phyloP scores from a whole-genome alignment of 2,329 filamentous ascomycete species.

The Lasiodiplodia hormozganensis region DNA sequence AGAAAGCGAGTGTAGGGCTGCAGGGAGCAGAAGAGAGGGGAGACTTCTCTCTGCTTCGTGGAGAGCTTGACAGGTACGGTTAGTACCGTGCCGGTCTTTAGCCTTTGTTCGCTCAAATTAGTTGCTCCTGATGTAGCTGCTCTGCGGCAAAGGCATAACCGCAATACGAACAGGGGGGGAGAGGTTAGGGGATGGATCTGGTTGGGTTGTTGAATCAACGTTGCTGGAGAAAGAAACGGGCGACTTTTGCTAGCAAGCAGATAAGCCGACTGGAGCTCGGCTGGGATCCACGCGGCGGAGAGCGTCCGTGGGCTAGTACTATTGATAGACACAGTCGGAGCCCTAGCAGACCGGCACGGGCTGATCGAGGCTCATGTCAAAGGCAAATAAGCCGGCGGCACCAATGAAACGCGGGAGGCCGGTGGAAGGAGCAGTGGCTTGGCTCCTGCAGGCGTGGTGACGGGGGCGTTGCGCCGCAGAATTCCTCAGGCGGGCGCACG shows the following conservation, averaged over 20 bases:
- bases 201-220: conserved; percentile 9
- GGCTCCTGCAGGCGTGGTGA: conserved; percentile 1
- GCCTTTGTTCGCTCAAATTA: conserved; percentile 9
- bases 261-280: conserved; percentile 8
- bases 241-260: conserved; percentile 7
- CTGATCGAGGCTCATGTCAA: conserved; percentile 20
- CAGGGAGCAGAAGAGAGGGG: conserved; percentile 19
- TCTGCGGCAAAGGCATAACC: conserved; percentile 16
- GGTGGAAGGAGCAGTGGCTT: conserved; percentile 10
- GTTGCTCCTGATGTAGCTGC: conserved; percentile 7
- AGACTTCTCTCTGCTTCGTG: conserved; percentile 2
- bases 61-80: conserved; percentile 14
- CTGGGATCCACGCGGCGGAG: conserved; percentile 18
- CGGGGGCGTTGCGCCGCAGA: conserved; percentile 14
- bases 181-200: neutral
- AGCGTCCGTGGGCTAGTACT: neutral
- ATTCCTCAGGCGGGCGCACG: conserved; percentile 19
- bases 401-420: conserved; percentile 15
- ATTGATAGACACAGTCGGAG: conserved; percentile 25
- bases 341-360: conserved; percentile 16
- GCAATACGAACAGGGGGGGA: conserved; percentile 24
- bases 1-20: conserved; percentile 27
- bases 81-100: conserved; percentile 19
- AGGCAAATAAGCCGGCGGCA: conserved; percentile 11
- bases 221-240: conserved; percentile 2